Base-by-base conservation (phyloP, 208 protist species). In the Naegleria lovaniensis region DNA sequence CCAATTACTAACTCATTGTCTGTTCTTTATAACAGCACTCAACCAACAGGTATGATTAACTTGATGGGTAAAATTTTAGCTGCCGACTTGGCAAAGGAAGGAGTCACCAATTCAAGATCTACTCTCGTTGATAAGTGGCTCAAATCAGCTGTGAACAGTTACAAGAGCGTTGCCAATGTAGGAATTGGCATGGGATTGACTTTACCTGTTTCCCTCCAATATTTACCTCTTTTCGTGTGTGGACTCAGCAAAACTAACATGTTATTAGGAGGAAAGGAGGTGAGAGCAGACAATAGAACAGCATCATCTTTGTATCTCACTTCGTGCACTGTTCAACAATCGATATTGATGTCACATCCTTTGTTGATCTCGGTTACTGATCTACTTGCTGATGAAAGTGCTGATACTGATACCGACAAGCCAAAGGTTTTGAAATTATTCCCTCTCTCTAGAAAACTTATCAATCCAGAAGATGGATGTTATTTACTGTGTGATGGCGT, bases 61-160 rank as follows among this genome's bases (percentile, higher is more conserved):
- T 36, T 91, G 13, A 43, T 91, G 51, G 33, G 22, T 38, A 83
- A 79, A 13, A 76, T 89, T n/a, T 67, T 43, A n/a, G 89, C 55
- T 41, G 85, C 39, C 22, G 16, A 89, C 25, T 67, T 40, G 29
- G 48, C 48, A 67, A 89, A 41, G n/a, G 19, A 40, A 40, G 85
- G 85, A 38, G 7, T 89, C 5, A 38, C 48, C 0, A n/a, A 38
- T 22, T 33, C 36, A 5, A 89, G n/a, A 40, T 67, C 55, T 40
- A 38, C 5, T 40, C 7, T 89, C 7, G 38, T 39, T 38, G 85
- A 89, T 67, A 22, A 41, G 7, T 33, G 11, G 39, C 13, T 89
- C 25, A 55, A 67, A 5, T 6, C 29, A 39, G 22, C 25, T 67
- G 5, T 22, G 0, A 67, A 0, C 36, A n/a, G 67, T 36, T 89